Percentiles rank a stretch among this genome's conserved stretches.
These are phyloP conservation scores for Berkeleyomyces rouxiae DNA, from an alignment of 2,329 filamentous ascomycete genomes.

Conservation along the genomic window DNA sequence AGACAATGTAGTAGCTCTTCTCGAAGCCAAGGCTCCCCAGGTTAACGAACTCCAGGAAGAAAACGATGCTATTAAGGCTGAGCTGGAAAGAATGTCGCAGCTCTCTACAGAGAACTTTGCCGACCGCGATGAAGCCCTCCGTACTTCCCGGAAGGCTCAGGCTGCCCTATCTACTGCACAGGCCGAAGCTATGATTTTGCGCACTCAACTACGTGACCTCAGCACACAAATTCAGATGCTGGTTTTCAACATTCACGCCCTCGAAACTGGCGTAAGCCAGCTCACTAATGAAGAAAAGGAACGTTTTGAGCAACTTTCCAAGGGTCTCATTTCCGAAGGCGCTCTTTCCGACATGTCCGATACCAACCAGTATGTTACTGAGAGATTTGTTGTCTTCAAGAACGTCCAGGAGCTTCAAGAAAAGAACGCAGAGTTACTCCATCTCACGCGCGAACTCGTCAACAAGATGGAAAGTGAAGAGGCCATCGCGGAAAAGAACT, in stretches of 20 bases:
- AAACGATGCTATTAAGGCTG: slow-evolving; percentile 60
- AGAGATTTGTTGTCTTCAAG: slow-evolving; percentile 79
- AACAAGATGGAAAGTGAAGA: slow-evolving; percentile 86
- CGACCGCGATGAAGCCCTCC: slow-evolving; percentile 63
- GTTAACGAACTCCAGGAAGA: slow-evolving; percentile 73
- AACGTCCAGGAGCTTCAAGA: slow-evolving; percentile 69
- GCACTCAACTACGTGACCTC: slow-evolving; percentile 75
- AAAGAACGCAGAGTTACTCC: slow-evolving; percentile 72
- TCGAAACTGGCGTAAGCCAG: slow-evolving; percentile 60
- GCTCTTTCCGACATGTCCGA: slow-evolving; percentile 60
- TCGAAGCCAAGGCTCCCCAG: slow-evolving; percentile 77
- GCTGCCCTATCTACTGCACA: slow-evolving; percentile 47
- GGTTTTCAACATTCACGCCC: slow-evolving; percentile 68
- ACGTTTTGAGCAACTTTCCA: slow-evolving; percentile 61
- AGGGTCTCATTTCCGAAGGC: slow-evolving; percentile 56
- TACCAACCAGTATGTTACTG: slow-evolving; percentile 76
- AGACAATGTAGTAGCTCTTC: slow-evolving; percentile 68
- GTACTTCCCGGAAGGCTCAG: slow-evolving; percentile 63
- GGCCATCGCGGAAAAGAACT: slow-evolving; percentile 48
- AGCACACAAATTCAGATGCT: slow-evolving; percentile 83
- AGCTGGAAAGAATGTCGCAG: slow-evolving; percentile 71
- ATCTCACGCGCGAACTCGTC: slow-evolving; percentile 68
- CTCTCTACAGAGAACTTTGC: slow-evolving; percentile 68
- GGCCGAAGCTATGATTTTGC: slow-evolving; percentile 60
- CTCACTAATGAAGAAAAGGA: slow-evolving; percentile 55